Percentiles rank a stretch among this genome's conserved stretches.
Conservation (phyloP, 441 rosid species). For the Dalechampia spathulata region DNA sequence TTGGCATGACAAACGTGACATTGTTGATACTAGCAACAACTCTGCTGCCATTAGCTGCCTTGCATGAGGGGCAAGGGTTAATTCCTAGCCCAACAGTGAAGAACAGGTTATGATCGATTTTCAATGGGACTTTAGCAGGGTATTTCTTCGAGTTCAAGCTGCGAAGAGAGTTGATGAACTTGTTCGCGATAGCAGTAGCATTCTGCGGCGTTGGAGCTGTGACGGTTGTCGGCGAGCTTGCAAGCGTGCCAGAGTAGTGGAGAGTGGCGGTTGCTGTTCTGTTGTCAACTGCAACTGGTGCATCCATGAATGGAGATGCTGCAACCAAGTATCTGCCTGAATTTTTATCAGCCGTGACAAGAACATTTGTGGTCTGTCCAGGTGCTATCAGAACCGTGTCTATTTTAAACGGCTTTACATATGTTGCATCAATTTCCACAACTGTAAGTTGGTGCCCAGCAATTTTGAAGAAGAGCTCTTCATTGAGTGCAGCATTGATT, state of each 20-base stretch:
- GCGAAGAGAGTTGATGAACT: conserved; percentile 49
- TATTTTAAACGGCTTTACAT: conserved; percentile 70
- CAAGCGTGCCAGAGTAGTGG: conserved; percentile 52
- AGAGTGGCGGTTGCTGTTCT: conserved; percentile 68
- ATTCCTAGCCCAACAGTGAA: too few species aligned
- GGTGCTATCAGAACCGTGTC: conserved; percentile 64
- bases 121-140: too few species aligned
- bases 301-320: conserved; percentile 84
- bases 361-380: conserved; percentile 85
- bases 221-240: conserved; percentile 35
- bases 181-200: conserved; percentile 57
- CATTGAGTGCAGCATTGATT: conserved; percentile 92
- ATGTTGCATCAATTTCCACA: conserved; percentile 87
- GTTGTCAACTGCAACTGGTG: conserved; percentile 63
- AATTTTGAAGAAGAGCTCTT: conserved; percentile 89
- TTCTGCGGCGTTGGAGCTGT: conserved; percentile 62
- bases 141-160: too few species aligned
- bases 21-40: too few species aligned
- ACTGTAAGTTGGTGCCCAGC: conserved; percentile 81
- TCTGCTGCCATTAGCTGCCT: too few species aligned
- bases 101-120: too few species aligned
- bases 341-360: conserved; percentile 43
- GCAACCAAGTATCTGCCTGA: conserved; percentile 58
- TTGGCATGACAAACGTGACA: too few species aligned
- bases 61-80: too few species aligned